Evolutionary conservation across 495 filamentous ascomycete genomes (phyloP).

Genomic region (Tuber indicum): DNA sequence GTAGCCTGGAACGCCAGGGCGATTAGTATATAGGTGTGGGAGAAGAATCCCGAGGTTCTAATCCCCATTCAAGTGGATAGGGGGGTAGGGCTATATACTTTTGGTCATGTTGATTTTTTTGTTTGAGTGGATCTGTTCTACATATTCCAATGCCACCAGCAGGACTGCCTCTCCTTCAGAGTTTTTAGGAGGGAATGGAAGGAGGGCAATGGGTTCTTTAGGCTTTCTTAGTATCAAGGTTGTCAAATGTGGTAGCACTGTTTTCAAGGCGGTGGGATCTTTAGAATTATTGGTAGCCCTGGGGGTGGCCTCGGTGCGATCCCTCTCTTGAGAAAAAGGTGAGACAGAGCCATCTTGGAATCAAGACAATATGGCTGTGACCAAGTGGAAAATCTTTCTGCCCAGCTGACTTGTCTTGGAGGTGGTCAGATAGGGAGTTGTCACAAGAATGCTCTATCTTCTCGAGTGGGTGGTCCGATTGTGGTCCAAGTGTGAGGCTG

Average conservation of each 20-base stretch:
- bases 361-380: background rate
- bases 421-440: background rate
- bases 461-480: background rate
- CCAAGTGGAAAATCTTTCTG: background rate
- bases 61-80: background rate
- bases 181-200: background rate
- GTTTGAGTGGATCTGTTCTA: background rate
- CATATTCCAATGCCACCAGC: too few relatives aligned
- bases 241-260: background rate
- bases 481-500: background rate
- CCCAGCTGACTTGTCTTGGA: background rate
- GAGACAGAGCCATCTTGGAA: background rate
- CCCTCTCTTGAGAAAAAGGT: background rate
- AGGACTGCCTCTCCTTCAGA: background rate
- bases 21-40: background rate
- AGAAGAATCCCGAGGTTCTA: background rate
- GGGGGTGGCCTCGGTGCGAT: background rate
- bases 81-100: background rate
- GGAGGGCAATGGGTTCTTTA: background rate
- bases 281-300: background rate
- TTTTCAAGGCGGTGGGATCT: background rate
- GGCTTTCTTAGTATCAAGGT: background rate
- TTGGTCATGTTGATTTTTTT: background rate
- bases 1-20: background rate
- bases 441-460: background rate